Percentiles rank a stretch among this genome's conserved stretches.
Evolutionary conservation across 2,329 filamentous ascomycete species (phyloP).

Genomic region (Neonectria magnoliae): DNA sequence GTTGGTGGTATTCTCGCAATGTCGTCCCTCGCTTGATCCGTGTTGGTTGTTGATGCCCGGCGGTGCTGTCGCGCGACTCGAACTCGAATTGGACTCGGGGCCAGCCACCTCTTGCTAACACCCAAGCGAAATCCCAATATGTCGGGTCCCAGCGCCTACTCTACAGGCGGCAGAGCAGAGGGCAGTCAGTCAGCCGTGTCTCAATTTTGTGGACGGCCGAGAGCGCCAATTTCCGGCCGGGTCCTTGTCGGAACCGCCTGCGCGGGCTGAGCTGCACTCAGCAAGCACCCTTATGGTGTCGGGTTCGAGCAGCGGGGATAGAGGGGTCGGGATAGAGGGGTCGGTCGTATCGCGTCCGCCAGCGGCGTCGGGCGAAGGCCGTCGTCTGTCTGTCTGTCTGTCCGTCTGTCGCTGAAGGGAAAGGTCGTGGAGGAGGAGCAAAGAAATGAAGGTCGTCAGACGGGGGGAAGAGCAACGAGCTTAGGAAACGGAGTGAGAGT

Average conservation of each 20-base stretch:
- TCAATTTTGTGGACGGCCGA: slow-evolving; percentile 10
- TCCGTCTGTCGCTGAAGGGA: background rate
- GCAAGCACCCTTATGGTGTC: background rate
- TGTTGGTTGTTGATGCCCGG: slow-evolving; percentile 4
- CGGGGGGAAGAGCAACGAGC: background rate
- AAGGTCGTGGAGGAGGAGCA: slow-evolving; percentile 1
- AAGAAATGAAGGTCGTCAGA: background rate
- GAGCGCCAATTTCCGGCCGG: slow-evolving; percentile 14
- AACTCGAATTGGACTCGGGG: slow-evolving; percentile 4
- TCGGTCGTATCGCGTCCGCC: slow-evolving; percentile 21
- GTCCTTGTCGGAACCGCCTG: slow-evolving; percentile 11
- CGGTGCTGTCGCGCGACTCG: slow-evolving; percentile 8
- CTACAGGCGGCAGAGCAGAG: background rate
- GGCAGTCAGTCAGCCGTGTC: background rate
- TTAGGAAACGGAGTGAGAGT: background rate
- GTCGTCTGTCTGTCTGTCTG: slow-evolving; percentile 1
- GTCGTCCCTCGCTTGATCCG: background rate
- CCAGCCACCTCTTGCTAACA: background rate
- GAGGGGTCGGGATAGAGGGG: slow-evolving; percentile 16
- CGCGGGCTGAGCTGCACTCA: background rate
- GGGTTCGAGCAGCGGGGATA: slow-evolving; percentile 13
- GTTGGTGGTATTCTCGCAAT: slow-evolving; percentile 1
- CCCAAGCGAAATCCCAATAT: background rate
- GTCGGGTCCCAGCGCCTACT: slow-evolving; percentile 1
- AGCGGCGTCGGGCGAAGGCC: slow-evolving; percentile 8